Percentiles rank a stretch among this genome's conserved stretches.
phyloP scores from a whole-genome alignment of 2,329 filamentous ascomycete species.

The Colletotrichum magnum region DNA sequence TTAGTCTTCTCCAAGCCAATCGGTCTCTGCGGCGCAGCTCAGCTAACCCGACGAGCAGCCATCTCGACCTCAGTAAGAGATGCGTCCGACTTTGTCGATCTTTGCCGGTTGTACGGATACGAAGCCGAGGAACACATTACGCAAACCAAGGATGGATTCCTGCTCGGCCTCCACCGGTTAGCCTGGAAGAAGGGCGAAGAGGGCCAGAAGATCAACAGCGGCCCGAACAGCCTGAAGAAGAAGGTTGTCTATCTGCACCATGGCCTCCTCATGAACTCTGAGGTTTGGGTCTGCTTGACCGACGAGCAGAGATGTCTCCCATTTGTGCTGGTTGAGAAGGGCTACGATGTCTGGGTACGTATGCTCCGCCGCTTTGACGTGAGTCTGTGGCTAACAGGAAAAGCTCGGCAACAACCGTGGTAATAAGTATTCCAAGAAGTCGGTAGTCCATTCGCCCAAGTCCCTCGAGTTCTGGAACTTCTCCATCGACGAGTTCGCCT shows the following conservation, averaged over 20 bases:
- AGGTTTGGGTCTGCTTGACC: conserved; percentile 96
- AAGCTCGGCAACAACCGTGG: conserved; percentile 96
- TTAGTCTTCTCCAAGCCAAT: conserved; percentile 48
- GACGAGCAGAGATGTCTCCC: conserved; percentile 88
- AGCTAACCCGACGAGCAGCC: conserved; percentile 71
- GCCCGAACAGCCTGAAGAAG: conserved; percentile 78
- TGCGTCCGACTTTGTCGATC: conserved; percentile 91
- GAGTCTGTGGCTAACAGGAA: conserved; percentile 41
- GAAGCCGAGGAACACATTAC: conserved; percentile 96
- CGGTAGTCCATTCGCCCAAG: conserved; percentile 80
- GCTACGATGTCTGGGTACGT: conserved; percentile 94
- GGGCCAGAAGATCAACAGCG: conserved; percentile 81
- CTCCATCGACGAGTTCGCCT: conserved; percentile 98
- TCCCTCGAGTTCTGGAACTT: conserved; percentile 94
- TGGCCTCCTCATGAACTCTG: conserved; percentile 97
- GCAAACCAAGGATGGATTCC: conserved; percentile 93
- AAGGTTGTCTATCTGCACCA: conserved; percentile 95
- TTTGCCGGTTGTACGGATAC: conserved; percentile 94
- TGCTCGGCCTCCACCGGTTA: conserved; percentile 90
- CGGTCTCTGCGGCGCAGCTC: conserved; percentile 51
- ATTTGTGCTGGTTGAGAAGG: conserved; percentile 88
- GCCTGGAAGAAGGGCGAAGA: conserved; percentile 88
- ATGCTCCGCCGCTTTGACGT: not conserved
- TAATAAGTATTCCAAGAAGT: conserved; percentile 99
- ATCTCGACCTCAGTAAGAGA: conserved; percentile 85